These are phyloP conservation scores for Noccaea bulbosa DNA, from an alignment of 345 rosid genomes.

Conservation along the genomic window DNA sequence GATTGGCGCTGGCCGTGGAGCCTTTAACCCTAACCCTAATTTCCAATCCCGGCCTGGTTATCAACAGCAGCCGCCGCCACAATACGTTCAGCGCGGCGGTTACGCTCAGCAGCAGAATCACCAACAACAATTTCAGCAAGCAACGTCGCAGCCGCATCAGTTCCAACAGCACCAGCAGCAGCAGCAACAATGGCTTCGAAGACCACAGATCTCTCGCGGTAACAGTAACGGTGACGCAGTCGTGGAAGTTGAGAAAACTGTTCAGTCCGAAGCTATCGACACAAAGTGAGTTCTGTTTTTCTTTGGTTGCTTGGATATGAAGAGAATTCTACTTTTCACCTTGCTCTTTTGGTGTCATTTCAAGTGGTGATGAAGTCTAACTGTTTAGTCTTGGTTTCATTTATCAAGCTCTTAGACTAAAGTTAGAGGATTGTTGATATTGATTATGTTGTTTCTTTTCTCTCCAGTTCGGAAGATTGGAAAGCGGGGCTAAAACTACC, in stretches of 20 bases:
- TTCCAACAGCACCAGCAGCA: conserved; percentile 42
- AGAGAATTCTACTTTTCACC: background rate
- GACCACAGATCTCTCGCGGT: conserved; percentile 51
- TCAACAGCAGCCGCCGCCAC: conserved; percentile 52
- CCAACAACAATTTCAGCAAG: conserved; percentile 51
- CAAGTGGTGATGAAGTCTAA: too few species aligned
- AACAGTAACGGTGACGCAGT: conserved; percentile 41
- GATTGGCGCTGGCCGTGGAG: conserved; percentile 59
- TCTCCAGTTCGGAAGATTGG: conserved; percentile 84
- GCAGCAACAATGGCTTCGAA: conserved; percentile 71
- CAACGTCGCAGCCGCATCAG: conserved; percentile 38
- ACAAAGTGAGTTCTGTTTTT: conserved; percentile 49
- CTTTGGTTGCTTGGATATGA: background rate
- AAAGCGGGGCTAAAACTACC: conserved; percentile 76
- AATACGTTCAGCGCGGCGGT: conserved; percentile 67
- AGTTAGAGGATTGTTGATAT: background rate
- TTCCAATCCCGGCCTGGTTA: conserved; percentile 49
- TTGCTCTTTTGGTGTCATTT: too few species aligned
- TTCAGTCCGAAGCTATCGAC: conserved; percentile 77
- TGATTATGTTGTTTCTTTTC: background rate
- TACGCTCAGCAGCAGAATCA: conserved; percentile 42
- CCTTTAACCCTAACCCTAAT: conserved; percentile 52
- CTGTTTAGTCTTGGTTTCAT: background rate
- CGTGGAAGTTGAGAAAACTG: conserved; percentile 80
- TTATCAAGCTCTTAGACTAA: background rate